These are phyloP conservation scores for Glycine latifolia DNA, from an alignment of 306 rosid species.

Conservation along the genomic window DNA sequence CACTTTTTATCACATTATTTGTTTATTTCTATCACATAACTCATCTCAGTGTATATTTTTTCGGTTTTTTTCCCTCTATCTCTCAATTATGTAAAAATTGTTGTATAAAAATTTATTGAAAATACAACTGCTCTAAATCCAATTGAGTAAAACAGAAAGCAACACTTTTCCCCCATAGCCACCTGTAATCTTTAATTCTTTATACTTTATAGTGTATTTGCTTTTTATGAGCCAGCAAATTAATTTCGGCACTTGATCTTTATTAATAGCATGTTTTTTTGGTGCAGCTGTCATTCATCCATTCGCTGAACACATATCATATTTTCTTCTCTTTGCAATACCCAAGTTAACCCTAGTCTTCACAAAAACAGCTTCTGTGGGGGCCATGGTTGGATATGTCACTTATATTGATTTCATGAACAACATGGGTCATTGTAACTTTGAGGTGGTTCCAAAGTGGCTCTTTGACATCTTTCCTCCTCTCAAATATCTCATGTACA, in stretches of 20 bases:
- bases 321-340: constrained; percentile 61
- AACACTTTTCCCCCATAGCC: neutral
- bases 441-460: constrained; percentile 60
- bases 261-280: neutral
- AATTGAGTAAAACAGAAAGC: no score
- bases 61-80: no score
- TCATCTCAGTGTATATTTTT: no score
- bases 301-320: constrained; percentile 65
- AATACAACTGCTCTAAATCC: no score
- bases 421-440: constrained; percentile 78
- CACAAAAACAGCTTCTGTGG: constrained; percentile 53
- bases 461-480: constrained; percentile 57
- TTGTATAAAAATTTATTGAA: no score
- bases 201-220: neutral
- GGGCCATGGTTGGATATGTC: constrained; percentile 40
- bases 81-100: no score
- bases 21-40: neutral
- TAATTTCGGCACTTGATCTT: neutral
- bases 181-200: neutral
- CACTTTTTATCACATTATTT: neutral
- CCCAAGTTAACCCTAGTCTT: constrained; percentile 47
- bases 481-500: constrained; percentile 70
- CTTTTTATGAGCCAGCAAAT: neutral
- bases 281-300: constrained; percentile 72
- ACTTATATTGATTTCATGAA: constrained; percentile 72